These are phyloP conservation scores for Podospora pseudoanserina DNA, from an alignment of 495 filamentous ascomycete species.

Conservation along the genomic window DNA sequence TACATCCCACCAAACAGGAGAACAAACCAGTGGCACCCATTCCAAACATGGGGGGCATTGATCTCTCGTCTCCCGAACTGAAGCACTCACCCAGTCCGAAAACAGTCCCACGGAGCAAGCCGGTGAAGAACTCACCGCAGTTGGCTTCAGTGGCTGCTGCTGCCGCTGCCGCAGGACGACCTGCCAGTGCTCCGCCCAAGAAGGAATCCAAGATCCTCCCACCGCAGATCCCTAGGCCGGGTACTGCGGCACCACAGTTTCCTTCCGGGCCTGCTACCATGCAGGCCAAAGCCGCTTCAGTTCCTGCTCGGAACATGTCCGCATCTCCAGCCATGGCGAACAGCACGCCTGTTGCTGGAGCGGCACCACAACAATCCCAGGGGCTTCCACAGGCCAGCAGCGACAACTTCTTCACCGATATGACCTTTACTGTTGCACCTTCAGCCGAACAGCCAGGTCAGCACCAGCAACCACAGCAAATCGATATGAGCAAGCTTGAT, in stretches of 20 bases:
- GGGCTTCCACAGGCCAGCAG: slow-evolving; percentile 13
- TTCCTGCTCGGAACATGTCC: slow-evolving; percentile 11
- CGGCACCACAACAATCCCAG: slow-evolving; percentile 8
- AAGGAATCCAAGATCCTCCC: slow-evolving; percentile 37
- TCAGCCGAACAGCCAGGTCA: slow-evolving; percentile 23
- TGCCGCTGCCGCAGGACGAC: slow-evolving; percentile 16
- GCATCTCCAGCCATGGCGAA: slow-evolving; percentile 9
- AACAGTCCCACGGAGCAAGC: slow-evolving; percentile 17
- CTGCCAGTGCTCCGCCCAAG: slow-evolving; percentile 23
- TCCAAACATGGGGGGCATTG: slow-evolving; percentile 44
- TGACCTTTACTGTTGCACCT: slow-evolving; percentile 44
- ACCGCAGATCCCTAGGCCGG: slow-evolving; percentile 33
- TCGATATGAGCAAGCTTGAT: slow-evolving; percentile 12
- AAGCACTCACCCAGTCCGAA: slow-evolving; percentile 22
- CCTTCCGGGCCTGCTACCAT: neutral
- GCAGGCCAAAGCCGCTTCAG: slow-evolving; percentile 18
- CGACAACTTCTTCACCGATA: slow-evolving; percentile 40
- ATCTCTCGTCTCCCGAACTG: slow-evolving; percentile 26
- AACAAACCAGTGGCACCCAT: slow-evolving; percentile 45
- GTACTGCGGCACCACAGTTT: slow-evolving; percentile 15
- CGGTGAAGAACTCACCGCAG: slow-evolving; percentile 21
- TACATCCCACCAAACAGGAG: slow-evolving; percentile 24
- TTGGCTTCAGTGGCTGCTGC: slow-evolving; percentile 15
- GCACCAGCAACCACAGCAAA: slow-evolving; percentile 11
- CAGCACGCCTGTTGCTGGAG: slow-evolving; percentile 12